A percentile compares a stretch with the other conserved stretches of the same genome.
phyloP scores from a whole-genome alignment of 1,139 yeast genomes.

The Neolecta irregularis region DNA sequence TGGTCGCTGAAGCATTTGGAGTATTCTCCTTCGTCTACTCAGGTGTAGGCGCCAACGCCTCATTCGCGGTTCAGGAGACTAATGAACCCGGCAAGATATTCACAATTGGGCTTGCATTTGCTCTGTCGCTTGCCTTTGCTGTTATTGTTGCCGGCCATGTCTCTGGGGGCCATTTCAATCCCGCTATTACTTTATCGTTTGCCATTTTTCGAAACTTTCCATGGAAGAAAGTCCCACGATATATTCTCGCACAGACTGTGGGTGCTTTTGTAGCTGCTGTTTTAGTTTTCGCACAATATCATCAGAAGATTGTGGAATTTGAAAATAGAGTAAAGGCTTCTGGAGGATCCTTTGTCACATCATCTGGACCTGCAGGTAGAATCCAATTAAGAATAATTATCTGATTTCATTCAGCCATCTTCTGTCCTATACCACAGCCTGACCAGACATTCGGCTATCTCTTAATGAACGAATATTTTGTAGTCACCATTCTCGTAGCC shows the following conservation, averaged over 20 bases:
- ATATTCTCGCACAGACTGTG: slow-evolving; percentile 28
- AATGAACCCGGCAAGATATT: slow-evolving; percentile 5
- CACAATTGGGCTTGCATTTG: slow-evolving; percentile 8
- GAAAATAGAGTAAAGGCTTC: neutral
- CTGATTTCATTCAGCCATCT: too few relatives aligned
- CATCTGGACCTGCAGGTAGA: too few relatives aligned
- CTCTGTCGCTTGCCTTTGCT: slow-evolving; percentile 9
- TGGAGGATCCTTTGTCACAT: neutral
- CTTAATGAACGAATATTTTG: slow-evolving; percentile 8
- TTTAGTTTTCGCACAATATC: slow-evolving; percentile 26
- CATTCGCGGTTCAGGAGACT: slow-evolving; percentile 1
- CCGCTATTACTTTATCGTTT: slow-evolving; percentile 29
- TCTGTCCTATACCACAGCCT: slow-evolving; percentile 8
- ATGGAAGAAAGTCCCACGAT: slow-evolving; percentile 28
- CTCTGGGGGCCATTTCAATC: slow-evolving; percentile 34
- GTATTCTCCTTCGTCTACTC: slow-evolving; percentile 9
- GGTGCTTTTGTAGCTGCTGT: slow-evolving; percentile 31
- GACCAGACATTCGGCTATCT: slow-evolving; percentile 8
- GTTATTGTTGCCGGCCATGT: slow-evolving; percentile 25
- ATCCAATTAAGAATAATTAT: too few relatives aligned
- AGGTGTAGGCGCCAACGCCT: slow-evolving; percentile 7
- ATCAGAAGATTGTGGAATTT: slow-evolving; percentile 4
- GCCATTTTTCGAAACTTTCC: slow-evolving; percentile 32
- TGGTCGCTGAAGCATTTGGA: slow-evolving; percentile 9
- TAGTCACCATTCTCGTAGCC: slow-evolving; percentile 7